Percentiles rank a stretch among this genome's conserved stretches.
Conservation (phyloP, 257 asterid genomes). For the Petrea volubilis region DNA sequence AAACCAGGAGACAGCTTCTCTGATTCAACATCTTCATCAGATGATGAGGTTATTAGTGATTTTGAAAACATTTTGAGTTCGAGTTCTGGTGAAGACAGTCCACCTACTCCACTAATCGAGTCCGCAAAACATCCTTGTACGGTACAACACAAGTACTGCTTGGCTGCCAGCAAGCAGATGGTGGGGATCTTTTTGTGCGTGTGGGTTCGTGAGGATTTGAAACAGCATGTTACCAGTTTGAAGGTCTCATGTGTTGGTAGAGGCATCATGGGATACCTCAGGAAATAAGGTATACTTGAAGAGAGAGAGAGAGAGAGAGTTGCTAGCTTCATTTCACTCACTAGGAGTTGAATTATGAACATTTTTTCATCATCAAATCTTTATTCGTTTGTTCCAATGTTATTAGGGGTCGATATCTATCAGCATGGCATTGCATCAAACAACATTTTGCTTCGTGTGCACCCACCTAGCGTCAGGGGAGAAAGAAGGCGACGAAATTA, state of each 20-base stretch:
- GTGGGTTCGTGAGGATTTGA: conserved; percentile 67
- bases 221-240: conserved; percentile 42
- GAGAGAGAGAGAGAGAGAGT: too few relatives aligned
- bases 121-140: background rate
- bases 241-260: conserved; percentile 71
- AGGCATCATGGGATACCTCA: conserved; percentile 85
- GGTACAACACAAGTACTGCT: conserved; percentile 32
- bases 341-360: too few relatives aligned
- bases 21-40: conserved; percentile 37
- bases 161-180: conserved; percentile 84
- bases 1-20: conserved; percentile 47
- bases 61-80: conserved; percentile 24
- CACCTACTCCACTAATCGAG: background rate
- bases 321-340: background rate
- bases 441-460: conserved; percentile 71
- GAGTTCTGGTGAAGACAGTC: conserved; percentile 21
- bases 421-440: conserved; percentile 59
- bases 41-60: conserved; percentile 20
- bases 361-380: too few relatives aligned
- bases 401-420: conserved; percentile 80
- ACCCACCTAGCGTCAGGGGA: conserved; percentile 82
- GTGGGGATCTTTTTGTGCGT: conserved; percentile 68
- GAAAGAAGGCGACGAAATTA: conserved; percentile 62
- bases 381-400: background rate
- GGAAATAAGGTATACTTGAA: conserved; percentile 88